Base-by-base conservation (phyloP, 2,329 filamentous ascomycete species). In the Aspergillus ruber region DNA sequence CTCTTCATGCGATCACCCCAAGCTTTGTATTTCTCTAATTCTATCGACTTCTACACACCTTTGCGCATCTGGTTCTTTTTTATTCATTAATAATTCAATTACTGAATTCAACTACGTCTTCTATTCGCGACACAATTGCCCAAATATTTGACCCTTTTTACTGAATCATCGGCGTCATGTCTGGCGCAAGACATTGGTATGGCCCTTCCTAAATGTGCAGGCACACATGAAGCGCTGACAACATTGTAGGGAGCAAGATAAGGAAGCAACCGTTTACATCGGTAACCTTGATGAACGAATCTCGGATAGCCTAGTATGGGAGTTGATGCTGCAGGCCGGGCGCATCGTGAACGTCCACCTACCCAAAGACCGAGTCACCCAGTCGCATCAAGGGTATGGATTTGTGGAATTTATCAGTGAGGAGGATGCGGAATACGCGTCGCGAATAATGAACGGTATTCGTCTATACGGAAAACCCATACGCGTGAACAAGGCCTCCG, bases 321-420 rank as follows among this genome's bases (percentile, higher is more conserved):
- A 98, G 76, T 80, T 98, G 62, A 97, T 97, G 90, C 84, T 96
- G 47, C 93, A 98, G 75, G 90, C 90, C 67, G 93, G 93, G 47
- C 90, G 91, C 59, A 94, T 98, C 61, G 88, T 95, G 65, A 97
- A 97, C 72, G 91, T 98, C 54, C 93, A 98, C 73, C 84, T 98
- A 65, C 93, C 93, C 47, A 95, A 96, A 77, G 93, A 98, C 71
- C 88, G 93, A 68, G 93, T 98, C 59, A 96, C 93, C 42, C 90
- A 96, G 65, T 86, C 85, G 48, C 93, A 98, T 70, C 93, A 97
- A 72, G 93, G 93, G 59, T 98, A 96, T 76, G 93, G 93, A 61
- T 98, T 98, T 72, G 93, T 98, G 70, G 93, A 98, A 72, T 98
- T 96, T 70, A 91, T 90, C 64, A 90, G 86, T 57, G 90, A 95